phyloP scores from a whole-genome alignment of 352 stramenopile species.

The Thalassiosira exigua region DNA sequence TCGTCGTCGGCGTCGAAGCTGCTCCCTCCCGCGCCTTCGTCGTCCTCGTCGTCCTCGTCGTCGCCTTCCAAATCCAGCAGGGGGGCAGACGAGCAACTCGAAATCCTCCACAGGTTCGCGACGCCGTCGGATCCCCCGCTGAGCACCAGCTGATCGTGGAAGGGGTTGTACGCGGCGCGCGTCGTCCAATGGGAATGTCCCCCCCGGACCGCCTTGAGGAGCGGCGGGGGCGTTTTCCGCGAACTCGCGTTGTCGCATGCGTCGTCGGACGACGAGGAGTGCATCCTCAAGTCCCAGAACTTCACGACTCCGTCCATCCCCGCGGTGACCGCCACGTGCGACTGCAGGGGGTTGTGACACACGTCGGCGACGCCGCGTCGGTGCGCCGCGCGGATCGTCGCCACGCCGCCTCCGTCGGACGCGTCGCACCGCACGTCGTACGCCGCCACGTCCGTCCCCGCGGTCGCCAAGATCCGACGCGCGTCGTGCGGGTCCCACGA shows the following conservation, averaged over 20 bases:
- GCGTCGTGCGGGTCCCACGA: constrained; percentile 78
- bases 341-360: constrained; percentile 98
- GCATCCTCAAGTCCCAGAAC: constrained; percentile 96
- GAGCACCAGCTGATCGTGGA: constrained; percentile 97
- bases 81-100: constrained; percentile 94
- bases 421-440: constrained; percentile 66
- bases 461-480: constrained; percentile 47
- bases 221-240: constrained; percentile 19
- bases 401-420: constrained; percentile 29
- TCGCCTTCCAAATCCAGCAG: constrained; percentile 91
- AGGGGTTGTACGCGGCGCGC: constrained; percentile 95
- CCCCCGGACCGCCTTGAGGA: constrained; percentile 87
- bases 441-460: constrained; percentile 43
- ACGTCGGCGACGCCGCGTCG: constrained; percentile 85
- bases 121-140: constrained; percentile 91
- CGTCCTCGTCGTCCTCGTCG: constrained; percentile 69
- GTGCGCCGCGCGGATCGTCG: constrained; percentile 60
- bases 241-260: not conserved
- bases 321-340: constrained; percentile 89
- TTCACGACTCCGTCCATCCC: constrained; percentile 95
- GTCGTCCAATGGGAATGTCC: constrained; percentile 94
- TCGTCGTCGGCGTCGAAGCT: constrained; percentile 69
- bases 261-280: constrained; percentile 1
- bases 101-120: constrained; percentile 95
- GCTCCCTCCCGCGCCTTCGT: constrained; percentile 77